These are phyloP conservation scores for Phenoliferia sp. DNA, from an alignment of 1,284 basidiomycete genomes.

Conservation along the genomic window DNA sequence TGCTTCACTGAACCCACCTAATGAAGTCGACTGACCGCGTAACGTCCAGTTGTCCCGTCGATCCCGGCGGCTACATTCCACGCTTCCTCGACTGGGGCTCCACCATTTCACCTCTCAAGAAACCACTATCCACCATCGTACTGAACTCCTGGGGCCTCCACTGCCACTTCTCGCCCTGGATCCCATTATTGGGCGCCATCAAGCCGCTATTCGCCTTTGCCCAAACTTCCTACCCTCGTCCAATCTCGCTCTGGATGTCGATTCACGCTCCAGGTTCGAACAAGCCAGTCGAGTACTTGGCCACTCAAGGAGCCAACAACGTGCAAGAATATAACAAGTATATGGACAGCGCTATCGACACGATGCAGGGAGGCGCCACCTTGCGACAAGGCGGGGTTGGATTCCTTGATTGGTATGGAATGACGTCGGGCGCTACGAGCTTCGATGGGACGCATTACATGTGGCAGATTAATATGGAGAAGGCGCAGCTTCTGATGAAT, in stretches of 20 bases:
- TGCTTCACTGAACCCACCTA: not conserved
- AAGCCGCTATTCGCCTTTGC: not conserved
- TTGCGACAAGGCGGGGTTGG: not conserved
- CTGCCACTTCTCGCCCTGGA: not conserved
- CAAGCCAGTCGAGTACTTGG: not conserved
- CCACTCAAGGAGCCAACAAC: not conserved
- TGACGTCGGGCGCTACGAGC: not conserved
- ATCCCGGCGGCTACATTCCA: not conserved
- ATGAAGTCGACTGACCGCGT: not conserved
- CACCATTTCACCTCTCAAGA: not conserved
- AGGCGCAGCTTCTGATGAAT: not conserved
- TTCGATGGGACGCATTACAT: not conserved
- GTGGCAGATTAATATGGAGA: constrained; percentile 2
- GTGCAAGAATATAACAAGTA: not conserved
- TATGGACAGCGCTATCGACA: not conserved
- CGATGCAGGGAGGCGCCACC: not conserved
- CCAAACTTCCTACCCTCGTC: not conserved
- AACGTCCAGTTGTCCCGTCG: not conserved
- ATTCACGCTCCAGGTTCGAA: not conserved
- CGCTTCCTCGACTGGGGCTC: not conserved
- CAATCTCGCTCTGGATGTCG: not conserved
- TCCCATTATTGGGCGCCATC: not conserved
- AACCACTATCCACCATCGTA: not conserved
- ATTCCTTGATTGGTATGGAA: not conserved
- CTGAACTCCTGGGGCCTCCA: not conserved